These are phyloP conservation scores for Clarireedia monteithiana DNA, from an alignment of 2,329 filamentous ascomycete genomes.

Conservation along the genomic window DNA sequence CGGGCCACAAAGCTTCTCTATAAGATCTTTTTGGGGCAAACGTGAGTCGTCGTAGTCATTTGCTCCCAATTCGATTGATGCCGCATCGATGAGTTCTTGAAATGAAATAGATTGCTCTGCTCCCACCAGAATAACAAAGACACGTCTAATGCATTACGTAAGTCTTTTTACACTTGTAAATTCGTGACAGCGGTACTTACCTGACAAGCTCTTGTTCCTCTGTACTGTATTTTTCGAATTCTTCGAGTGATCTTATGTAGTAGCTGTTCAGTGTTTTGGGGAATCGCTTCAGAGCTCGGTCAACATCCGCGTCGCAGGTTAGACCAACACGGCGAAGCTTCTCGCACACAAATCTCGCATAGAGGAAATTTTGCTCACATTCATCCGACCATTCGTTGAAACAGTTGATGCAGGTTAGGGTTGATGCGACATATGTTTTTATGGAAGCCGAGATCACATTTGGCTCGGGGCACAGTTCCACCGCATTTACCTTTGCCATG, in stretches of 20 bases:
- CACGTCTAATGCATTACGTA: neutral
- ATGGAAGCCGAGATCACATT: no score
- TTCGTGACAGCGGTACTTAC: no score
- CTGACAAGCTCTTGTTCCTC: conserved; percentile 11
- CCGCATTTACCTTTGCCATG: no score
- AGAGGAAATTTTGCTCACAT: conserved; percentile 12
- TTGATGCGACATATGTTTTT: no score
- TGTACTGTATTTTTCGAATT: neutral
- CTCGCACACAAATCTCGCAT: conserved; percentile 8
- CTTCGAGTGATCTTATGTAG: conserved; percentile 8
- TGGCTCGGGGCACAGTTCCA: no score
- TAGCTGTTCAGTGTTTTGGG: conserved; percentile 6
- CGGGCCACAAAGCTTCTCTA: neutral
- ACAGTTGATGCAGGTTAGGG: neutral
- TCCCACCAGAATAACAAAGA: conserved; percentile 8
- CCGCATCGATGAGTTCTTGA: conserved; percentile 4
- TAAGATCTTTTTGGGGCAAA: neutral
- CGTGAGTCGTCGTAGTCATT: neutral
- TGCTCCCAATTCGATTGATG: neutral
- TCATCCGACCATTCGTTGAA: conserved; percentile 1
- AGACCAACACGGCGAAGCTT: conserved; percentile 2
- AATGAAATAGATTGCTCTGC: conserved; percentile 10
- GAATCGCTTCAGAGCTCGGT: conserved; percentile 3
- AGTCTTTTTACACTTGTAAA: no score
- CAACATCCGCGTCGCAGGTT: no score